Conservation (phyloP, 345 rosid genomes). For the Kandelia obovata region DNA sequence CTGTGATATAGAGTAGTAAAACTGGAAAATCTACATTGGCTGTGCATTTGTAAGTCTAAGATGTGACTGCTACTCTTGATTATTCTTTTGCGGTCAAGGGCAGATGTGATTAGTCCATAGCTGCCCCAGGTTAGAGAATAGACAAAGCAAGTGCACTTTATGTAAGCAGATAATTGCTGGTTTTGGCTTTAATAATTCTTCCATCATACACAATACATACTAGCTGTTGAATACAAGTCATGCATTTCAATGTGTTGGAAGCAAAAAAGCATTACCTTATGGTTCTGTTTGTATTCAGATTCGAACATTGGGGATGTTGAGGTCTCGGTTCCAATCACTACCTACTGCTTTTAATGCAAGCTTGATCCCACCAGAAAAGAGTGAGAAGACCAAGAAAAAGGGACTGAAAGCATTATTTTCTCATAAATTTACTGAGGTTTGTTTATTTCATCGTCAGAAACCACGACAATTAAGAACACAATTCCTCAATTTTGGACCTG, state of each 20-base stretch:
- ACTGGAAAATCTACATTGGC: too few relatives aligned
- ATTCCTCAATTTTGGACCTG: neutral
- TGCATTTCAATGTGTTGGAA: neutral
- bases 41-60: too few relatives aligned
- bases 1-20: too few relatives aligned
- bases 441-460: conserved; percentile 7
- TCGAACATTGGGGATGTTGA: conserved; percentile 52
- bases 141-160: too few relatives aligned
- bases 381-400: conserved; percentile 33
- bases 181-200: too few relatives aligned
- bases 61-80: too few relatives aligned
- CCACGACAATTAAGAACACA: neutral
- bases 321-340: conserved; percentile 52
- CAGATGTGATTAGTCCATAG: too few relatives aligned
- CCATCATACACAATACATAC: too few relatives aligned
- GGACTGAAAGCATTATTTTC: conserved; percentile 45
- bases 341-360: conserved; percentile 49
- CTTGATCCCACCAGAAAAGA: conserved; percentile 46
- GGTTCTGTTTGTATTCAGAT: conserved; percentile 17
- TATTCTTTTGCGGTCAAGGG: too few relatives aligned
- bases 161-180: too few relatives aligned
- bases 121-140: too few relatives aligned
- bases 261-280: neutral
- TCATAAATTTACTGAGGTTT: conserved; percentile 40
- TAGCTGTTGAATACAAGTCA: too few relatives aligned